A percentile compares a stretch with the other conserved stretches of the same genome.
Evolutionary conservation across 768 basidiomycete species (phyloP).

Genomic region (Auricularia heimuer): DNA sequence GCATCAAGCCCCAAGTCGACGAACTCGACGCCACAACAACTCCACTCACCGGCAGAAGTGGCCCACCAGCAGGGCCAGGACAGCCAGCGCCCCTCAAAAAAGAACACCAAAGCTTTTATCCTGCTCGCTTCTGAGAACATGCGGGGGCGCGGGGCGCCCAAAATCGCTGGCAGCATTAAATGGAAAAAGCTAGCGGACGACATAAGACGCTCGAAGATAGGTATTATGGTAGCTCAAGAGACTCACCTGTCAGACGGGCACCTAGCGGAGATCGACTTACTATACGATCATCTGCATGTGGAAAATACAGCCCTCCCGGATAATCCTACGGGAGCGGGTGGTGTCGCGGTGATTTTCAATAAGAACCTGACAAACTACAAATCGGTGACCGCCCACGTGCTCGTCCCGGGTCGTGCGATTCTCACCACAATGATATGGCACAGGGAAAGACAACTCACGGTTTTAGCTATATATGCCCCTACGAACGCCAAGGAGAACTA

Average conservation of each 20-base stretch:
- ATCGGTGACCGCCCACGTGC: background rate
- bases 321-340: background rate
- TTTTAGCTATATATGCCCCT: background rate
- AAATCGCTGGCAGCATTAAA: background rate
- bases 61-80: no score
- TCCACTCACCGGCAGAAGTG: no score
- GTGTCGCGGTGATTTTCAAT: background rate
- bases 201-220: background rate
- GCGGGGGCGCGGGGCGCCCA: background rate
- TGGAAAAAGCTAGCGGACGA: background rate
- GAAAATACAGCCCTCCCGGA: background rate
- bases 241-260: background rate
- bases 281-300: background rate
- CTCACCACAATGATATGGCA: background rate
- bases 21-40: no score
- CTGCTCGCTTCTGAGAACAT: background rate
- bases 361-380: background rate
- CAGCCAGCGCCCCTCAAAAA: no score
- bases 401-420: background rate
- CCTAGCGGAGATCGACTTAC: background rate
- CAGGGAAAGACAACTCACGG: background rate
- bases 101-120: no score
- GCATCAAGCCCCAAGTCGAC: no score
- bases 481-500: background rate
- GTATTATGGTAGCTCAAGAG: background rate